These are phyloP conservation scores for Udeniomyces megalosporus DNA, from an alignment of 768 basidiomycete species.

Conservation along the genomic window DNA sequence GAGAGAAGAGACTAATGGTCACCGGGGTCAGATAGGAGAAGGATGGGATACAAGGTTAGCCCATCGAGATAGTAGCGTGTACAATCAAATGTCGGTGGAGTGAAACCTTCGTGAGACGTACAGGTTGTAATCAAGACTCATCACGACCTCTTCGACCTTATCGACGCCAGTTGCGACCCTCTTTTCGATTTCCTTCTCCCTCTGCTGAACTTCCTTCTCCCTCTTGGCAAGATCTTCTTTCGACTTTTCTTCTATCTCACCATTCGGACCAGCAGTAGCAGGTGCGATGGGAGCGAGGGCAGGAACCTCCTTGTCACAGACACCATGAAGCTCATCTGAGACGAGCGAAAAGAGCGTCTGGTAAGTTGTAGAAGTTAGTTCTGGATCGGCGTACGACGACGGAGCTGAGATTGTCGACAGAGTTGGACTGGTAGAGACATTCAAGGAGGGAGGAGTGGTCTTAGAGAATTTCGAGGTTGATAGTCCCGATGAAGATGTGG, in stretches of 20 bases:
- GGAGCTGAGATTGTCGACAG: slow-evolving; percentile 35
- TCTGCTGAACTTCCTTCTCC: slow-evolving; percentile 24
- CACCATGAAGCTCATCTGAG: slow-evolving; percentile 43
- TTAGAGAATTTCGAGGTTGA: slow-evolving; percentile 20
- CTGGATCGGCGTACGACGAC: slow-evolving; percentile 22
- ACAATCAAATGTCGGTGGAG: not conserved
- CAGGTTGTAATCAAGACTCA: slow-evolving; percentile 70
- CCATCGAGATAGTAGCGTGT: too few species aligned
- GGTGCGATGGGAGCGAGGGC: not conserved
- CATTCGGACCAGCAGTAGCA: not conserved
- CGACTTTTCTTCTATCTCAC: slow-evolving; percentile 13
- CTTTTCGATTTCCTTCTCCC: slow-evolving; percentile 32
- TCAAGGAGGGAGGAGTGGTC: slow-evolving; percentile 23
- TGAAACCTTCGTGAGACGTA: slow-evolving; percentile 24
- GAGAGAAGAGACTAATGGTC: slow-evolving; percentile 70
- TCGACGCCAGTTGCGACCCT: slow-evolving; percentile 50
- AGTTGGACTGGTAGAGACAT: slow-evolving; percentile 14
- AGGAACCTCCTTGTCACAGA: slow-evolving; percentile 18
- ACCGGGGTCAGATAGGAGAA: not conserved
- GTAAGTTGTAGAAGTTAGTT: slow-evolving; percentile 36
- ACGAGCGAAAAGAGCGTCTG: slow-evolving; percentile 56
- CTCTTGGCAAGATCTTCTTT: slow-evolving; percentile 29
- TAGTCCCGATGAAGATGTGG: slow-evolving; percentile 17
- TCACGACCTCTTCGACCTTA: slow-evolving; percentile 53
- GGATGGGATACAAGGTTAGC: not conserved